These are phyloP conservation scores for Candida sakaeoensis DNA, from an alignment of 805 yeast genomes.

Conservation along the genomic window DNA sequence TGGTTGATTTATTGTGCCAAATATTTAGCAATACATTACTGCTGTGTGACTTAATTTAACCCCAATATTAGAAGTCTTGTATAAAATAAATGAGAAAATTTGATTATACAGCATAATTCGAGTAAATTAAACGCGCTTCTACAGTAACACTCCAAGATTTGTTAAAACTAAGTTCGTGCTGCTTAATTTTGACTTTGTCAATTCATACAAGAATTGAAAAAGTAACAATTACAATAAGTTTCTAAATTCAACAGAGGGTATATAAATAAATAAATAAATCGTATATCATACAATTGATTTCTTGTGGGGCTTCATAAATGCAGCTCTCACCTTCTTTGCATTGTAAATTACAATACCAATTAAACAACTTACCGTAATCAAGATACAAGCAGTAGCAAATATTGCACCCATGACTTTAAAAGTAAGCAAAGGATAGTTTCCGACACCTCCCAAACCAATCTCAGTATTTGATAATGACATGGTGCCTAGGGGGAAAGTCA, in stretches of 20 bases:
- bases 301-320: background rate
- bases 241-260: background rate
- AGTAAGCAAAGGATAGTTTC: conserved; percentile 36
- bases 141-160: too few relatives aligned
- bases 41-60: too few relatives aligned
- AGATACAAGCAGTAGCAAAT: conserved; percentile 51
- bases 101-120: too few relatives aligned
- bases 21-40: too few relatives aligned
- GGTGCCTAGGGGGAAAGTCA: conserved; percentile 89
- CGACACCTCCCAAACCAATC: conserved; percentile 43
- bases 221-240: too few relatives aligned
- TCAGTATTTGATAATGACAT: conserved; percentile 60
- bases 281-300: background rate
- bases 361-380: conserved; percentile 36
- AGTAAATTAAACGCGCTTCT: too few relatives aligned
- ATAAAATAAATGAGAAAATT: too few relatives aligned
- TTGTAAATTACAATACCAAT: conserved; percentile 22
- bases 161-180: too few relatives aligned
- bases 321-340: conserved; percentile 3
- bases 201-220: too few relatives aligned
- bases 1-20: too few relatives aligned
- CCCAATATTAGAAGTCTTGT: too few relatives aligned
- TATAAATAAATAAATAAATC: conserved; percentile 5
- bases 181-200: too few relatives aligned
- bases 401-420: conserved; percentile 62